Conservation (phyloP, 345 rosid genomes). For the Atalantia buxifolia region DNA sequence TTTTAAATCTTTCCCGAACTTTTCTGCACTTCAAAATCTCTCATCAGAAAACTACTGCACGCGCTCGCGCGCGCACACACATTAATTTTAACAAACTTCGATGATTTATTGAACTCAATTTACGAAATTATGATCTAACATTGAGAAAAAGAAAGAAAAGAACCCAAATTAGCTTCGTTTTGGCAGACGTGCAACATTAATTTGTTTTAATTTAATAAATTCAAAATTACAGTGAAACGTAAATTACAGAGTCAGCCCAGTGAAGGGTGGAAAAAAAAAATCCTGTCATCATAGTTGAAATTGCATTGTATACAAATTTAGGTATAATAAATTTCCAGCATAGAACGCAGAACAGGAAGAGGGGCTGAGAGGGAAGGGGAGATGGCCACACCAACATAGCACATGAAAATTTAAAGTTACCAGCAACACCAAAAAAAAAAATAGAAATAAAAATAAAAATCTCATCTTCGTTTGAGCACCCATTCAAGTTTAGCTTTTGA, state of each 20-base stretch:
- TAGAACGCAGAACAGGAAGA: background rate
- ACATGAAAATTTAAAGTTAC: background rate
- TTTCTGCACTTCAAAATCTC: too few relatives aligned
- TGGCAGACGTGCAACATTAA: too few relatives aligned
- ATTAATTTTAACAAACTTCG: too few relatives aligned
- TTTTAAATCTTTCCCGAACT: too few relatives aligned
- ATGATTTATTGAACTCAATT: too few relatives aligned
- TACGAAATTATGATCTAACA: too few relatives aligned
- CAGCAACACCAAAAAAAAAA: background rate
- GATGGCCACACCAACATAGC: background rate
- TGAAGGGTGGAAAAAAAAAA: background rate
- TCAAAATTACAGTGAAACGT: background rate
- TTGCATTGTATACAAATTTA: background rate
- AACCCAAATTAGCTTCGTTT: too few relatives aligned
- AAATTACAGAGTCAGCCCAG: background rate
- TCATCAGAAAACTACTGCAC: too few relatives aligned
- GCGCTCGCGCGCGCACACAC: too few relatives aligned
- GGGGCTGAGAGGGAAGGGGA: background rate
- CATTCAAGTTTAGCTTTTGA: conserved; percentile 32
- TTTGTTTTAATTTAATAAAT: too few relatives aligned
- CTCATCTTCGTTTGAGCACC: background rate
- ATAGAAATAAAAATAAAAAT: background rate
- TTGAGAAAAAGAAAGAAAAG: too few relatives aligned
- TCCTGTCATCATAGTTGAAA: background rate
- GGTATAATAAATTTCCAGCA: background rate